phyloP scores from a whole-genome alignment of 805 yeast species.

The Spathaspora boniae region DNA sequence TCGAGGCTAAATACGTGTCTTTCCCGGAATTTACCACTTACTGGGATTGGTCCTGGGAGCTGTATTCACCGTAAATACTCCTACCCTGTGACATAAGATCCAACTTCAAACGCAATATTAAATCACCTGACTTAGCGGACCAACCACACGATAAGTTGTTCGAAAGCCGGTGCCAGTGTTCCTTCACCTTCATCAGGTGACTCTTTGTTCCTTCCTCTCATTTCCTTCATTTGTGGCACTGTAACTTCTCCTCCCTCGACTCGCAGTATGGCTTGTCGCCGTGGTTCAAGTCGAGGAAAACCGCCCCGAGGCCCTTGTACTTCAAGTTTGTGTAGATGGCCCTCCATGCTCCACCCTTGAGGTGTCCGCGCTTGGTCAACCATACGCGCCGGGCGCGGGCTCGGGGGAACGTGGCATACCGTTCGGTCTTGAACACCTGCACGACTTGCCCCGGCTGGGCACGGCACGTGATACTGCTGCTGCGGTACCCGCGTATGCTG shows the following conservation, averaged over 20 bases:
- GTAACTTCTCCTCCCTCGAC: constrained; percentile 3
- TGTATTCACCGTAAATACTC: no score
- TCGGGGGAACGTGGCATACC: constrained; percentile 6
- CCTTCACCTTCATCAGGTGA: background rate
- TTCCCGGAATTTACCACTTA: no score
- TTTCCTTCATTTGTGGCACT: constrained; percentile 3
- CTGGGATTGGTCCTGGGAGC: no score
- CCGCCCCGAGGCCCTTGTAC: constrained; percentile 7
- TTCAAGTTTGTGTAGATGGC: constrained; percentile 5
- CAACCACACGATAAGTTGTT: background rate
- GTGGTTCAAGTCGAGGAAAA: constrained; percentile 4
- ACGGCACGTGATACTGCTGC: constrained; percentile 3
- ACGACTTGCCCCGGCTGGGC: constrained; percentile 1
- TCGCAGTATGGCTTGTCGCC: constrained; percentile 10
- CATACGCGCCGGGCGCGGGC: constrained; percentile 6
- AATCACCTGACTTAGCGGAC: background rate
- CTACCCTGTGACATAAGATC: no score
- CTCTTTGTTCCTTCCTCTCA: background rate
- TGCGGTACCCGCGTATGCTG: background rate
- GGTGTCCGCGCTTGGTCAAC: background rate
- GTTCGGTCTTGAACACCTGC: constrained; percentile 7
- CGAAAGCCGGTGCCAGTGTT: background rate
- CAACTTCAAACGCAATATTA: no score
- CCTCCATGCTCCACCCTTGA: constrained; percentile 5
- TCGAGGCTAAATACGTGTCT: no score